These are phyloP conservation scores for Alternaria brassicicola DNA, from an alignment of 2,329 filamentous ascomycete genomes.

Conservation along the genomic window DNA sequence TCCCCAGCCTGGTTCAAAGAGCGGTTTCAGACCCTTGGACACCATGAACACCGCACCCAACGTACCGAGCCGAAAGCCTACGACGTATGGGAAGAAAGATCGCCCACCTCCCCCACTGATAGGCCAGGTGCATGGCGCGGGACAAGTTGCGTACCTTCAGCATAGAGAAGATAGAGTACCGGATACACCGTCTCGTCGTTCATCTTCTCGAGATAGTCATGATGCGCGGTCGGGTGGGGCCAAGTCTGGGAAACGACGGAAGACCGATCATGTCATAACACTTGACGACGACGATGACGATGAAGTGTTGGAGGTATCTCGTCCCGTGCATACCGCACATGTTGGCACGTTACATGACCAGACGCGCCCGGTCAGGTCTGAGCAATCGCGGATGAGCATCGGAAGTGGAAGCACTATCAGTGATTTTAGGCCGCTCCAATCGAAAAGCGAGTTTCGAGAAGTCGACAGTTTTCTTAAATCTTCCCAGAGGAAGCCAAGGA, in stretches of 20 bases:
- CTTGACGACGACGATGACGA: constrained; percentile 22
- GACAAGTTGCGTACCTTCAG: constrained; percentile 11
- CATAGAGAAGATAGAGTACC: not conserved
- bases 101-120: constrained; percentile 10
- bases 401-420: constrained; percentile 16
- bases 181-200: not conserved
- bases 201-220: not conserved
- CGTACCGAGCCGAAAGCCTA: not conserved
- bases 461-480: constrained; percentile 14
- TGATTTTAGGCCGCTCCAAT: not conserved
- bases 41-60: constrained; percentile 15
- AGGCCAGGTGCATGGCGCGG: constrained; percentile 12
- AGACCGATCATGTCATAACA: constrained; percentile 22
- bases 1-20: constrained; percentile 20
- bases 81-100: constrained; percentile 20
- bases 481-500: constrained; percentile 20
- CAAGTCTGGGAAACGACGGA: constrained; percentile 27
- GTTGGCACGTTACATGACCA: not conserved
- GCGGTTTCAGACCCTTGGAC: constrained; percentile 20
- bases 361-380: constrained; percentile 1
- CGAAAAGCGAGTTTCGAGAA: constrained; percentile 27
- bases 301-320: constrained; percentile 1
- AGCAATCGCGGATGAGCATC: constrained; percentile 22
- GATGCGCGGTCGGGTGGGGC: not conserved
- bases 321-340: not conserved